A percentile compares a stretch with the other conserved stretches of the same genome.
Conservation (phyloP, 371 early-diverging fungal genomes). For the Haplosporangium sp. region DNA sequence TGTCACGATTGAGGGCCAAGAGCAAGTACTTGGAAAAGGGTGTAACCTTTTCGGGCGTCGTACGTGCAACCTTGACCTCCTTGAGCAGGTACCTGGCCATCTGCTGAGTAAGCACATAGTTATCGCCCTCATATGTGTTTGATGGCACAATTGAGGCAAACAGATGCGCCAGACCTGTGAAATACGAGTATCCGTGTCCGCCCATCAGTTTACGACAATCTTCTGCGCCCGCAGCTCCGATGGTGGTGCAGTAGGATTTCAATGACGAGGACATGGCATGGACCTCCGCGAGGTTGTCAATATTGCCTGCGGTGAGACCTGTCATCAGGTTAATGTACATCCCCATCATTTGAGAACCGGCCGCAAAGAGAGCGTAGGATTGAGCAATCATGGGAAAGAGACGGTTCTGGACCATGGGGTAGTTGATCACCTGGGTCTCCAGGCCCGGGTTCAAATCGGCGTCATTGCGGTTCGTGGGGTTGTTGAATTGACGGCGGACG, state of each 20-base stretch:
- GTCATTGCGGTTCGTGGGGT: slow-evolving; percentile 55
- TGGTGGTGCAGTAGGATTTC: slow-evolving; percentile 82
- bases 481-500: slow-evolving; percentile 63
- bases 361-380: slow-evolving; percentile 79
- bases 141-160: slow-evolving; percentile 50
- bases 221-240: slow-evolving; percentile 78
- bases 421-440: slow-evolving; percentile 81
- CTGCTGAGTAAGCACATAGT: slow-evolving; percentile 83
- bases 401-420: slow-evolving; percentile 82
- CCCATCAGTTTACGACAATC: slow-evolving; percentile 80
- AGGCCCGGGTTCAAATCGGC: slow-evolving; percentile 54
- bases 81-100: slow-evolving; percentile 76
- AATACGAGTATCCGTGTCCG: slow-evolving; percentile 84
- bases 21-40: slow-evolving; percentile 60
- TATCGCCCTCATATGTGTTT: slow-evolving; percentile 75
- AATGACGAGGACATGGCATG: slow-evolving; percentile 86
- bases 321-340: slow-evolving; percentile 71
- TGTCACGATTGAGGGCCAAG: slow-evolving; percentile 56
- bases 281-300: slow-evolving; percentile 74
- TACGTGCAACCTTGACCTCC: slow-evolving; percentile 62
- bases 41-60: slow-evolving; percentile 59
- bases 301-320: slow-evolving; percentile 72
- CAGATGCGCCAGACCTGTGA: slow-evolving; percentile 78
- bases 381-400: slow-evolving; percentile 77
- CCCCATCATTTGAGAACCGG: slow-evolving; percentile 71